phyloP scores from a whole-genome alignment of 1,284 basidiomycete species.

The Wolfiporia cocos region DNA sequence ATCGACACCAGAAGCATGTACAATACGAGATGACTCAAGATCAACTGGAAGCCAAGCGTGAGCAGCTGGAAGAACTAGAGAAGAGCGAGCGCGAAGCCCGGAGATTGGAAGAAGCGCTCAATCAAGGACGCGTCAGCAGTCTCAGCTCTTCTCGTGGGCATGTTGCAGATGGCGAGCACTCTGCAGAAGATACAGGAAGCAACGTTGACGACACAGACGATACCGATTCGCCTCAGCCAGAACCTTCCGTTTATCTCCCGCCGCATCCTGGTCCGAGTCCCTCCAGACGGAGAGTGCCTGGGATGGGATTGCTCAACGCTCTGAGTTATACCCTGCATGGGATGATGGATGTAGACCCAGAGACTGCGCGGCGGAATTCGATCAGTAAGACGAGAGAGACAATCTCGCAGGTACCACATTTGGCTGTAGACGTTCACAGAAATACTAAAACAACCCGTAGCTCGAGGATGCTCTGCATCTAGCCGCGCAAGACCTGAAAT shows the following conservation, averaged over 20 bases:
- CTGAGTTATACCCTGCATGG: slow-evolving; percentile 93
- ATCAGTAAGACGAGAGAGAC: slow-evolving; percentile 94
- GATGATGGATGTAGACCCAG: slow-evolving; percentile 98
- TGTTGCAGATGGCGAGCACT: slow-evolving; percentile 9
- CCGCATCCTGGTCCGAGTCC: slow-evolving; percentile 74
- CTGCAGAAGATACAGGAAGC: slow-evolving; percentile 26
- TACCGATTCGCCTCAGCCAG: slow-evolving; percentile 22
- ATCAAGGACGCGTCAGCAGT: slow-evolving; percentile 39
- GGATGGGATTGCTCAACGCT: slow-evolving; percentile 88
- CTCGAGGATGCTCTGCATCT: slow-evolving; percentile 90
- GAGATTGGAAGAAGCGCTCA: slow-evolving; percentile 84
- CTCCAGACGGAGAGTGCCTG: slow-evolving; percentile 54
- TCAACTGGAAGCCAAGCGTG: slow-evolving; percentile 80
- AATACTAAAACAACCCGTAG: slow-evolving; percentile 34
- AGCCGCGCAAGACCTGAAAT: slow-evolving; percentile 89
- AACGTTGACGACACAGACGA: slow-evolving; percentile 27
- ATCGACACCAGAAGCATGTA: slow-evolving; percentile 97
- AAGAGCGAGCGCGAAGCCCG: slow-evolving; percentile 89
- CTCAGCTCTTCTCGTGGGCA: slow-evolving; percentile 16
- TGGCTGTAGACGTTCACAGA: neutral
- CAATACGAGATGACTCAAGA: slow-evolving; percentile 98
- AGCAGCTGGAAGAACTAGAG: slow-evolving; percentile 87
- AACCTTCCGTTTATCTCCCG: slow-evolving; percentile 49
- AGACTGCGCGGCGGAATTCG: slow-evolving; percentile 86
- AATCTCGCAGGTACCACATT: slow-evolving; percentile 74